Base-by-base conservation (phyloP, 257 asterid species). In the Craterostigma plantagineum region DNA sequence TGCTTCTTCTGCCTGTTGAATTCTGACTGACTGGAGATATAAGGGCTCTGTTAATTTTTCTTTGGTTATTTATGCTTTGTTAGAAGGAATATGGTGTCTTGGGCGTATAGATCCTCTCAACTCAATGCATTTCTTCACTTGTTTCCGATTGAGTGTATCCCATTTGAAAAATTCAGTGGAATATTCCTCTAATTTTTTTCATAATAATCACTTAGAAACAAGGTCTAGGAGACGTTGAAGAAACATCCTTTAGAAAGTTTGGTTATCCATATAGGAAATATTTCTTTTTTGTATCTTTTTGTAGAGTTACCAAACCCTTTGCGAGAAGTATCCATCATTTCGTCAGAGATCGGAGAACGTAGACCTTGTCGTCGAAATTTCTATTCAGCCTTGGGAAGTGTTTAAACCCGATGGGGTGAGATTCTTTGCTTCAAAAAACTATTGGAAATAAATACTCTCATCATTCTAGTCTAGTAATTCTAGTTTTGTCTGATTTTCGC, bases 261-360 rank as follows among this genome's bases (percentile, higher is more conserved):
- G n/a, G n/a, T n/a, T n/a, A n/a, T n/a, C n/a, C n/a, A n/a, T n/a
- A n/a, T n/a, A n/a, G n/a, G n/a, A n/a, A n/a, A n/a, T n/a, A n/a
- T 43, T 15, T 52, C 18, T 16, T 5, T 16, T 44, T 56, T 3
- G 34, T n/a, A 53, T 71, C 45, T 54, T 60, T 57, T 43, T 16
- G 51, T 46, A 90, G 99, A 90, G 91, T 65, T 83, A 90, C 68
- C 99, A 90, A 83, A 56, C 36, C 47, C 75, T 90, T 45, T 83
- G 95, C 44, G 91, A 90, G 91, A 90, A 80, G 77, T 56, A 90
- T 56, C 99, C 95, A 3, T 79, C 92, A 14, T 90, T 90, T 35
- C 99, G 99, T 35, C 94, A 90, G 53, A 75, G 99, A 69, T 90
- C 95, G 39, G 99, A 90, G 63, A 90, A 90, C 56, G 99, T 90